Base-by-base conservation (phyloP, 192 early-diverging fungal species). In the Dissophora globulifera region DNA sequence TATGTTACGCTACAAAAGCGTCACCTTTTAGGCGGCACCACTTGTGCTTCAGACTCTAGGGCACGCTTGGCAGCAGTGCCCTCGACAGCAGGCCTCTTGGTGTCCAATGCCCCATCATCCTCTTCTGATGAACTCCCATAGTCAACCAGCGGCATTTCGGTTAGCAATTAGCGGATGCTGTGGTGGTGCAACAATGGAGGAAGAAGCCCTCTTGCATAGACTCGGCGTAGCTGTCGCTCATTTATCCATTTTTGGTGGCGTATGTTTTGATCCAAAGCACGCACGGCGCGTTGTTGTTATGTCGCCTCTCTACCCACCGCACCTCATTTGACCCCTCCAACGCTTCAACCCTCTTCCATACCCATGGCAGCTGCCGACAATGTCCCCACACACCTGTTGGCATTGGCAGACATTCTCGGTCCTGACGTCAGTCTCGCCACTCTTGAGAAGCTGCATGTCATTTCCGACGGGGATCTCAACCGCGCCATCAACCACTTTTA, bases 401-500 rank as follows among this genome's bases (percentile, higher is more conserved):
- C 50, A 7, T 35, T 79, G 32, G 42, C 68, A 1, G 78, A 63
- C 31, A 58, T 79, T 25, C 68, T 79, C 2, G 78, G 78, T 6
- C 50, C 78, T 3, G 78, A 70, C 19, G 78, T 79, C 29, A 62
- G 67, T 35, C 42, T 67, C 19, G 58, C 63, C 2, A 78, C 50
- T 1, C 63, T 81, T 4, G 74, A 75, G 12, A 67, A 78, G 9
- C 68, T 81, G 1, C 55, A 81, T 60, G 63, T 45, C 48, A 47
- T 69, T 31, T 58, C 62, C 23, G 67, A 81, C 33, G 83, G 78
- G 23, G 53, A 81, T 64, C 38, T 84, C 8, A 81, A 79, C 51
- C 52, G 41, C n/a, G 78, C 83, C 43, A 75, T 76, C 40, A 81
- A 84, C 55, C 51, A 67, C 15, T 79, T 70, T 32, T 84, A 76